phyloP scores from a whole-genome alignment of 768 basidiomycete species.

The Leccinum longicurvipes region DNA sequence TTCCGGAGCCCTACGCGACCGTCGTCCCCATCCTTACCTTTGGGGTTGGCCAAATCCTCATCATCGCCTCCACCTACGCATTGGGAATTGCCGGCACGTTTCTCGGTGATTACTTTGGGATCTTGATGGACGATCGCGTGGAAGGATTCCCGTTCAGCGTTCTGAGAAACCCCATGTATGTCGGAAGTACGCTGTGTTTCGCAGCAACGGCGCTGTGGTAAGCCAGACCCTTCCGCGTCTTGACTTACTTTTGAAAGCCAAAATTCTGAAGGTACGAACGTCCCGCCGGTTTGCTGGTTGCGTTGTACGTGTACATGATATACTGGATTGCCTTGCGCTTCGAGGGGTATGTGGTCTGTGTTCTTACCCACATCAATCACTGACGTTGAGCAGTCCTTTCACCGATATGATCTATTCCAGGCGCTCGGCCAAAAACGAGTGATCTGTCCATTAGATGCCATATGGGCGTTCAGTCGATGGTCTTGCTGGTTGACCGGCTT shows the following conservation, averaged over 20 bases:
- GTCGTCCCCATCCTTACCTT: slow-evolving; percentile 62
- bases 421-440: slow-evolving; percentile 32
- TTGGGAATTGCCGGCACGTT: slow-evolving; percentile 94
- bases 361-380: neutral
- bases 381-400: slow-evolving; percentile 51
- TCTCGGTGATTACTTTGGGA: slow-evolving; percentile 81
- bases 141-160: slow-evolving; percentile 97
- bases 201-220: slow-evolving; percentile 83
- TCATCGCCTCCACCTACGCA: slow-evolving; percentile 84
- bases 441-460: neutral
- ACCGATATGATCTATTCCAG: slow-evolving; percentile 79
- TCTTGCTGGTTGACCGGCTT: neutral
- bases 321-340: slow-evolving; percentile 82
- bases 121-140: slow-evolving; percentile 85
- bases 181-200: slow-evolving; percentile 91
- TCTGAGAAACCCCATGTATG: slow-evolving; percentile 93
- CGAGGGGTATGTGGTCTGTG: slow-evolving; percentile 71
- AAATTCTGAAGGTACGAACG: slow-evolving; percentile 64
- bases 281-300: slow-evolving; percentile 79
- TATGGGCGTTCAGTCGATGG: neutral
- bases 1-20: slow-evolving; percentile 64
- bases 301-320: slow-evolving; percentile 76
- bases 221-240: slow-evolving; percentile 25
- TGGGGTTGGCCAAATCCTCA: slow-evolving; percentile 74
- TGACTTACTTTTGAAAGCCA: neutral